These are phyloP conservation scores for Agarophyton chilense DNA, from an alignment of 23 red algal species.

Conservation along the genomic window DNA sequence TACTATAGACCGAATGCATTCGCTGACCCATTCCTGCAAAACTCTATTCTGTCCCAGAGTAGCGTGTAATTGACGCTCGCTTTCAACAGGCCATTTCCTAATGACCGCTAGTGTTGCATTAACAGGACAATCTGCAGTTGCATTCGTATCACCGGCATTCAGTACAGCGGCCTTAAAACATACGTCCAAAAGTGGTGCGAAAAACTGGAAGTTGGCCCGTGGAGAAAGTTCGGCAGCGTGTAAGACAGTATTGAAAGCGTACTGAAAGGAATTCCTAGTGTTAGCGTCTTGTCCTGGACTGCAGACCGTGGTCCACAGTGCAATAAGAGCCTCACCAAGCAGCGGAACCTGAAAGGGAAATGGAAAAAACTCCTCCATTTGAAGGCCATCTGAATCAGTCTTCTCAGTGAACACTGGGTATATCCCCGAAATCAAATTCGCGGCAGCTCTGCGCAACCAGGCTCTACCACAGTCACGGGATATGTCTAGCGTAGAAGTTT, in stretches of 20 bases:
- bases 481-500: conserved; percentile 29
- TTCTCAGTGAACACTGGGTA: background rate
- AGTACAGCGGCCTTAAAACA: conserved; percentile 20
- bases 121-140: conserved; percentile 4
- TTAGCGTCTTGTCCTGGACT: conserved; percentile 4
- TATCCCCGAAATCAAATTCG: conserved; percentile 35
- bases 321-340: conserved; percentile 2
- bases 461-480: conserved; percentile 34
- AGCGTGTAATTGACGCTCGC: background rate
- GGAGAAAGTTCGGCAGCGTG: conserved; percentile 30
- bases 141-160: background rate
- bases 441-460: conserved; percentile 14
- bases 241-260: background rate
- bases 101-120: conserved; percentile 20
- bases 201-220: conserved; percentile 1
- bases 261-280: background rate
- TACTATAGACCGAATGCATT: background rate
- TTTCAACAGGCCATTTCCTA: conserved; percentile 53
- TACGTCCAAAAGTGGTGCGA: conserved; percentile 19
- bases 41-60: background rate
- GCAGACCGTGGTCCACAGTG: conserved; percentile 34
- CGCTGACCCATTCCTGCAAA: conserved; percentile 8
- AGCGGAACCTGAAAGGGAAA: background rate
- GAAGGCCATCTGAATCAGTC: background rate
- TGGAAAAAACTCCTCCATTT: conserved; percentile 15